A percentile compares a stretch with the other conserved stretches of the same genome.
phyloP scores from a whole-genome alignment of 345 rosid species.

The Isatis tinctoria region DNA sequence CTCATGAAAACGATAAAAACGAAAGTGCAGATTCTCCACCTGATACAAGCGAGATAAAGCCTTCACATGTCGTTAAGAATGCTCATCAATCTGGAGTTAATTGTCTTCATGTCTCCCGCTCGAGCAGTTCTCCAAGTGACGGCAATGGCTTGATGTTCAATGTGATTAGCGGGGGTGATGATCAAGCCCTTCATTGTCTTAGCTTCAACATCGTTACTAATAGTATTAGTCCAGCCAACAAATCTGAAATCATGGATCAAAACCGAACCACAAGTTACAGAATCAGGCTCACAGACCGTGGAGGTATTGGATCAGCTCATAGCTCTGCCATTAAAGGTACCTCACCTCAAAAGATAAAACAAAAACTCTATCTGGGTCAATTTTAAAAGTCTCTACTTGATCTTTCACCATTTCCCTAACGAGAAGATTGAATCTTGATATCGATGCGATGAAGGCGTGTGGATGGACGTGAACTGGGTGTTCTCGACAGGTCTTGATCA shows the following conservation, averaged over 20 bases:
- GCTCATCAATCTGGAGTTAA: constrained; percentile 91
- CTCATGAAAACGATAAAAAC: constrained; percentile 29
- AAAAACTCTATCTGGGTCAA: not conserved
- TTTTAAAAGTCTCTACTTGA: not conserved
- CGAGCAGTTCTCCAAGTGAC: constrained; percentile 31
- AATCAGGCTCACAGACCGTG: constrained; percentile 42
- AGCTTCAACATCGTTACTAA: constrained; percentile 29
- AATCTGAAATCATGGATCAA: constrained; percentile 28
- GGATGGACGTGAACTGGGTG: constrained; percentile 88
- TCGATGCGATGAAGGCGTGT: constrained; percentile 54
- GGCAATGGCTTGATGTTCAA: constrained; percentile 36
- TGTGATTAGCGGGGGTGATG: constrained; percentile 90
- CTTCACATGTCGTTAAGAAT: constrained; percentile 46
- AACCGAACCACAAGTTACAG: constrained; percentile 34
- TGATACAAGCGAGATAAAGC: constrained; percentile 54
- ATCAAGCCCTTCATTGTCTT: constrained; percentile 78
- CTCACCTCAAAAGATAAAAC: not conserved
- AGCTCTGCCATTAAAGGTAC: constrained; percentile 90
- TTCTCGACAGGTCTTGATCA: constrained; percentile 98
- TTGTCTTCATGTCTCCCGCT: constrained; percentile 65
- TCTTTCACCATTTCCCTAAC: not conserved
- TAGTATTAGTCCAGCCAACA: not conserved
- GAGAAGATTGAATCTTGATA: constrained; percentile 20
- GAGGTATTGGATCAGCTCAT: constrained; percentile 63
- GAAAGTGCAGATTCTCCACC: constrained; percentile 31